Evolutionary conservation across 1,284 basidiomycete species (phyloP).

Genomic region (Amylostereum areolatum): DNA sequence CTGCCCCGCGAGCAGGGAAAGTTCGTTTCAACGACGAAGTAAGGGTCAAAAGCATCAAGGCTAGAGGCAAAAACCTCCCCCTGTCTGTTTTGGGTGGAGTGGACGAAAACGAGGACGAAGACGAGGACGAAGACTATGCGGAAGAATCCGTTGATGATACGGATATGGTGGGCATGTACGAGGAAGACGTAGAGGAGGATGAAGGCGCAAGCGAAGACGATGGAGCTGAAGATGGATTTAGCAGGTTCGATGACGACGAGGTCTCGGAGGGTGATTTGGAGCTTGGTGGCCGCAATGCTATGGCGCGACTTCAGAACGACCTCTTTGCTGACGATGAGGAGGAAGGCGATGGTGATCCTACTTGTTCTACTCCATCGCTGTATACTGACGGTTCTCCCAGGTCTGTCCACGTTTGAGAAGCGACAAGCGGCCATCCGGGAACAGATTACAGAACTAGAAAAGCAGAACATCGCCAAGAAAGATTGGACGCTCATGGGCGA

Average conservation of each 20-base stretch:
- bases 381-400: slow-evolving; percentile 15
- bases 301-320: slow-evolving; percentile 60
- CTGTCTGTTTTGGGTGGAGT: slow-evolving; percentile 31
- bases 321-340: slow-evolving; percentile 61
- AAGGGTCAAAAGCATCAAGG: slow-evolving; percentile 70
- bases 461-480: slow-evolving; percentile 67
- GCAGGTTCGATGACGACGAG: slow-evolving; percentile 17
- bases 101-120: slow-evolving; percentile 31
- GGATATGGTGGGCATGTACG: slow-evolving; percentile 24
- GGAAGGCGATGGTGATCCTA: slow-evolving; percentile 31
- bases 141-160: slow-evolving; percentile 15
- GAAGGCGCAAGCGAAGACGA: slow-evolving; percentile 18
- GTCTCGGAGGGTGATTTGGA: slow-evolving; percentile 18
- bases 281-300: slow-evolving; percentile 30
- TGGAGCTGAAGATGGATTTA: slow-evolving; percentile 15
- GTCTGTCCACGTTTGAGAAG: slow-evolving; percentile 57
- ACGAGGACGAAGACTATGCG: slow-evolving; percentile 21
- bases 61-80: slow-evolving; percentile 56
- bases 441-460: slow-evolving; percentile 67
- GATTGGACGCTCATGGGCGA: slow-evolving; percentile 94
- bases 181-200: slow-evolving; percentile 27
- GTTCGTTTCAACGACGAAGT: slow-evolving; percentile 83
- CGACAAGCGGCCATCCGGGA: slow-evolving; percentile 53
- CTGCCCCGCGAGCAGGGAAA: slow-evolving; percentile 25
- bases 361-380: background rate